Percentiles rank a stretch among this genome's conserved stretches.
Conservation (phyloP, 2,329 filamentous ascomycete species). For the Neofusicoccum ribis region DNA sequence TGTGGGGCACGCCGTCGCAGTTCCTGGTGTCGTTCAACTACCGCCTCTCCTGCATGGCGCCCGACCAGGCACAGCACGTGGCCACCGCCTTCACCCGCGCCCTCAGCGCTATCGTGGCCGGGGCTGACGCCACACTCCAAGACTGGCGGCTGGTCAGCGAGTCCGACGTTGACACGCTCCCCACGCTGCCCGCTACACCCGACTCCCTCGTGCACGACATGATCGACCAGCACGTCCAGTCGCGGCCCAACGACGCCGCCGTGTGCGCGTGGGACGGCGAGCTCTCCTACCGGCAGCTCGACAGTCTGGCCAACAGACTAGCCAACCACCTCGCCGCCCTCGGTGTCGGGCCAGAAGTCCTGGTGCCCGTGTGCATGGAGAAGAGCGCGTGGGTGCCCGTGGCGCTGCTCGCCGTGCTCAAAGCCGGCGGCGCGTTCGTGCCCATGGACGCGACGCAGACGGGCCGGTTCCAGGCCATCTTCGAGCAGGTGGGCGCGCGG, state of each 20-base stretch:
- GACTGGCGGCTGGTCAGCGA: slow-evolving; percentile 39
- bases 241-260: slow-evolving; percentile 30
- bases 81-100: not conserved
- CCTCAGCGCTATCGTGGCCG: slow-evolving; percentile 16
- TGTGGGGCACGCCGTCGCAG: slow-evolving; percentile 1
- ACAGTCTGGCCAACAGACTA: slow-evolving; percentile 28
- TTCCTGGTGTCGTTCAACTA: slow-evolving; percentile 19
- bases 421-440: slow-evolving; percentile 27
- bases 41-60: slow-evolving; percentile 11
- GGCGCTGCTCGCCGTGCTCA: slow-evolving; percentile 40
- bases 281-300: slow-evolving; percentile 35
- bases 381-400: slow-evolving; percentile 39
- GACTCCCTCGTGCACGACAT: slow-evolving; percentile 23
- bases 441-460: not conserved
- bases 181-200: not conserved
- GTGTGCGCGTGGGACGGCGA: slow-evolving; percentile 36
- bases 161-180: slow-evolving; percentile 8
- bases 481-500: slow-evolving; percentile 26
- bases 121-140: slow-evolving; percentile 44
- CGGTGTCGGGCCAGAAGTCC: slow-evolving; percentile 33
- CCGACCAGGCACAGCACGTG: slow-evolving; percentile 18
- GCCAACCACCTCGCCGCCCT: slow-evolving; percentile 33
- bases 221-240: not conserved
- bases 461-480: slow-evolving; percentile 40
- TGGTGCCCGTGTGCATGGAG: slow-evolving; percentile 41